Percentiles rank a stretch among this genome's conserved stretches.
Evolutionary conservation across 352 stramenopile genomes (phyloP).

Genomic region (Phytophthora syringae): DNA sequence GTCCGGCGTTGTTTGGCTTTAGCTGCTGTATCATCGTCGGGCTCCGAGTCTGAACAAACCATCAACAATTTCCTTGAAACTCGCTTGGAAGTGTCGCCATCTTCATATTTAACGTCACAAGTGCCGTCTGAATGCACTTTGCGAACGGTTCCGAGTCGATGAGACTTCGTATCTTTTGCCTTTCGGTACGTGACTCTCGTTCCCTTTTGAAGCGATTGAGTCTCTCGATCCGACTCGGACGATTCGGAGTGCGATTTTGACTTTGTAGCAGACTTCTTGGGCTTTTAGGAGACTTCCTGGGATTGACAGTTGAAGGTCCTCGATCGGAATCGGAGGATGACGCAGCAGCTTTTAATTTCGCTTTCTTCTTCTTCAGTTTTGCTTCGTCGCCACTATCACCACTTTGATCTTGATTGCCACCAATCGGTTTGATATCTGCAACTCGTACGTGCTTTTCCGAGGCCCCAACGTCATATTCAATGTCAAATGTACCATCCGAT

Average conservation of each 20-base stretch:
- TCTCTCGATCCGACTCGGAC: conserved; percentile 22
- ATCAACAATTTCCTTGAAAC: conserved; percentile 35
- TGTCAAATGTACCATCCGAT: conserved; percentile 38
- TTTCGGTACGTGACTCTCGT: conserved; percentile 49
- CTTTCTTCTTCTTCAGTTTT: conserved; percentile 13
- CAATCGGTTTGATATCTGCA: conserved; percentile 22
- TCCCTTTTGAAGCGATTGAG: conserved; percentile 22
- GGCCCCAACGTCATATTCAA: conserved; percentile 45
- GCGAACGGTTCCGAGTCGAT: conserved; percentile 39
- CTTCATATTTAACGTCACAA: conserved; percentile 67
- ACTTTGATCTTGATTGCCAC: conserved; percentile 11
- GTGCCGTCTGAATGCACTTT: conserved; percentile 59
- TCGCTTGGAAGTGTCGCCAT: conserved; percentile 52
- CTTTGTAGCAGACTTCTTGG: conserved; percentile 22
- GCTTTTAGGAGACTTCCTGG: too few species aligned
- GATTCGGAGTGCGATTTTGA: conserved; percentile 17
- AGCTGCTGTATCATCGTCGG: conserved; percentile 13
- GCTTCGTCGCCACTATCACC: conserved; percentile 14
- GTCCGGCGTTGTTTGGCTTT: conserved; percentile 8
- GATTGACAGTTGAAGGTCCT: conserved; percentile 4
- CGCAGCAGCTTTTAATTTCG: not conserved
- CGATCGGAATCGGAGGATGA: conserved; percentile 20
- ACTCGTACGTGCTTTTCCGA: conserved; percentile 31
- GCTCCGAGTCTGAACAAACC: conserved; percentile 41
- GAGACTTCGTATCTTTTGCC: conserved; percentile 33